These are phyloP conservation scores for Thyridium curvatum DNA, from an alignment of 2,329 filamentous ascomycete genomes.

Conservation along the genomic window DNA sequence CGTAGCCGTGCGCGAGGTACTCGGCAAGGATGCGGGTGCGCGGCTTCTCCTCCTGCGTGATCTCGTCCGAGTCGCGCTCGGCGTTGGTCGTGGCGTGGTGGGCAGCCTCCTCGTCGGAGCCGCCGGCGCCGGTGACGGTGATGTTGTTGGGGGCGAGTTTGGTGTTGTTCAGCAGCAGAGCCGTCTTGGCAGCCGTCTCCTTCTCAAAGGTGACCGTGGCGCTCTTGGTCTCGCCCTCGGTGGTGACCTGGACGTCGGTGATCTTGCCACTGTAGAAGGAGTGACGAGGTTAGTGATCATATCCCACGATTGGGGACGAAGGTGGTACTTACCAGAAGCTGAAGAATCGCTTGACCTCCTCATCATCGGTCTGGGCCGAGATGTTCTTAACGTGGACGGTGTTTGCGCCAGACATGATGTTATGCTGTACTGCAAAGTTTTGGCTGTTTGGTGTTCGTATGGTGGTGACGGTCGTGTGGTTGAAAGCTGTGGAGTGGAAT, in stretches of 20 bases:
- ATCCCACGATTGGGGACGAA: no score
- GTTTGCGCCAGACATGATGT: conserved; percentile 12
- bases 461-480: no score
- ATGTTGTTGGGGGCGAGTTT: conserved; percentile 86
- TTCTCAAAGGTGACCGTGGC: conserved; percentile 97
- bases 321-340: conserved; percentile 71
- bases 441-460: no score
- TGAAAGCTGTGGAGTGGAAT: no score
- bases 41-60: conserved; percentile 95
- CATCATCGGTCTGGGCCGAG: conserved; percentile 64
- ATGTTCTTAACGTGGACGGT: conserved; percentile 5
- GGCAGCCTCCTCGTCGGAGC: conserved; percentile 53
- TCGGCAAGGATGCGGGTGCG: conserved; percentile 89
- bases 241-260: conserved; percentile 68
- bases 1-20: conserved; percentile 93
- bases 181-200: conserved; percentile 92
- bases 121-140: conserved; percentile 60
- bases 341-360: conserved; percentile 95
- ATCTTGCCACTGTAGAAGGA: conserved; percentile 72
- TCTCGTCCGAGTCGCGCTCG: conserved; percentile 58
- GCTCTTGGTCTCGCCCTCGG: conserved; percentile 63
- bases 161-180: conserved; percentile 93
- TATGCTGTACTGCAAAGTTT: background rate
- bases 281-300: no score
- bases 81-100: conserved; percentile 46